A percentile compares a stretch with the other conserved stretches of the same genome.
phyloP scores from a whole-genome alignment of 2,329 filamentous ascomycete species.

The Fusarium torulosum region DNA sequence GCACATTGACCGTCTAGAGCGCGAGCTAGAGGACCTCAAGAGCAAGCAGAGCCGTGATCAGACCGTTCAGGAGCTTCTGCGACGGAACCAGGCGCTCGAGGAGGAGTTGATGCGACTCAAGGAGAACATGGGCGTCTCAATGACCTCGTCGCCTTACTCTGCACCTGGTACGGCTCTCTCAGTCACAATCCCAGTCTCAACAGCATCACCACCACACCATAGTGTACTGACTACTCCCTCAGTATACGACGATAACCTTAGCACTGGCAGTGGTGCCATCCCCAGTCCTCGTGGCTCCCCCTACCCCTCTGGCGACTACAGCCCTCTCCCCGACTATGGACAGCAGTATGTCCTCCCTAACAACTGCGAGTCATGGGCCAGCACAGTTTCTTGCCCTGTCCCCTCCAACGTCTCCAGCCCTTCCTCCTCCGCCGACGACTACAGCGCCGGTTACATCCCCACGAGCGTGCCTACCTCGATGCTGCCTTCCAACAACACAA shows the following conservation, averaged over 20 bases:
- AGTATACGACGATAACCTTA: conserved; percentile 60
- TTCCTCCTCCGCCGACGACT: conserved; percentile 64
- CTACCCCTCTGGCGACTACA: conserved; percentile 61
- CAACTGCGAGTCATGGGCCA: conserved; percentile 61
- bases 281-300: conserved; percentile 61
- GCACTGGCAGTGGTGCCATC: conserved; percentile 55
- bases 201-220: conserved; percentile 4
- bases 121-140: conserved; percentile 60
- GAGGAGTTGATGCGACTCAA: conserved; percentile 62
- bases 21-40: conserved; percentile 78
- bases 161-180: conserved; percentile 53
- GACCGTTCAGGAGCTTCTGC: conserved; percentile 64
- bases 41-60: conserved; percentile 62
- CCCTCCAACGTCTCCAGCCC: conserved; percentile 66
- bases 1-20: conserved; percentile 84
- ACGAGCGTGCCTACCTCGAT: conserved; percentile 62
- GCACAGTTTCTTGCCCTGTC: conserved; percentile 58
- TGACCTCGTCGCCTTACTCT: conserved; percentile 58
- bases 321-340: conserved; percentile 57
- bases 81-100: conserved; percentile 66
- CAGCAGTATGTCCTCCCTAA: conserved; percentile 57
- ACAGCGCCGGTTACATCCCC: conserved; percentile 60
- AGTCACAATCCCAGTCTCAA: conserved; percentile 9
- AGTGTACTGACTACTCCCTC: conserved; percentile 32
- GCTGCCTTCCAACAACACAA: conserved; percentile 52